A percentile compares a stretch with the other conserved stretches of the same genome.
These are phyloP conservation scores for Tylopilus intermedius DNA, from an alignment of 768 basidiomycete genomes.

Conservation along the genomic window DNA sequence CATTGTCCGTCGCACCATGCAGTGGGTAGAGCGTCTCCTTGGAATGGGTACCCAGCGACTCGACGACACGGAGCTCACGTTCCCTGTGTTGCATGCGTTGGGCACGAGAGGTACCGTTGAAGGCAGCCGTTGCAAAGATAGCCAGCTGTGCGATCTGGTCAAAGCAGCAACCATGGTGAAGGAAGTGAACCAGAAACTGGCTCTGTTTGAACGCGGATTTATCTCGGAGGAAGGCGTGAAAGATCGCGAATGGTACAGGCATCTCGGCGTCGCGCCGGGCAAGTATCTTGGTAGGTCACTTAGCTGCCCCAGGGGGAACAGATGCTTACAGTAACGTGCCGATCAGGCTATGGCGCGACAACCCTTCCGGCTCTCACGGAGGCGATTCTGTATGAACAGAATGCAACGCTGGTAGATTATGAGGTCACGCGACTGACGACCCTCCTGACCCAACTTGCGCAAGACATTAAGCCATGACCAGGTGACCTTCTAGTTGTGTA, in stretches of 20 bases:
- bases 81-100: constrained; percentile 3
- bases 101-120: neutral
- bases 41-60: neutral
- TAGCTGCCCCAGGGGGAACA: neutral
- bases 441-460: constrained; percentile 51
- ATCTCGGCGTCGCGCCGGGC: constrained; percentile 83
- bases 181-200: constrained; percentile 61
- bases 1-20: constrained; percentile 3
- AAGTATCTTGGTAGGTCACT: constrained; percentile 64
- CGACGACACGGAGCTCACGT: neutral
- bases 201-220: constrained; percentile 73
- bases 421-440: constrained; percentile 55
- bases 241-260: constrained; percentile 80
- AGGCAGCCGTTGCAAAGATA: constrained; percentile 8
- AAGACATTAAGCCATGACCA: constrained; percentile 20
- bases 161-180: constrained; percentile 56
- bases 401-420: constrained; percentile 52
- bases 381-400: constrained; percentile 64
- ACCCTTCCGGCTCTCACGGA: constrained; percentile 80
- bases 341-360: constrained; percentile 74
- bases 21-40: constrained; percentile 28
- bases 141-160: constrained; percentile 42
- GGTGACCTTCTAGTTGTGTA: no score
- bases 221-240: constrained; percentile 73
- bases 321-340: neutral